Conservation (phyloP, 2,329 filamentous ascomycete genomes). For the Ophiocordyceps camponoti-rufipedis region DNA sequence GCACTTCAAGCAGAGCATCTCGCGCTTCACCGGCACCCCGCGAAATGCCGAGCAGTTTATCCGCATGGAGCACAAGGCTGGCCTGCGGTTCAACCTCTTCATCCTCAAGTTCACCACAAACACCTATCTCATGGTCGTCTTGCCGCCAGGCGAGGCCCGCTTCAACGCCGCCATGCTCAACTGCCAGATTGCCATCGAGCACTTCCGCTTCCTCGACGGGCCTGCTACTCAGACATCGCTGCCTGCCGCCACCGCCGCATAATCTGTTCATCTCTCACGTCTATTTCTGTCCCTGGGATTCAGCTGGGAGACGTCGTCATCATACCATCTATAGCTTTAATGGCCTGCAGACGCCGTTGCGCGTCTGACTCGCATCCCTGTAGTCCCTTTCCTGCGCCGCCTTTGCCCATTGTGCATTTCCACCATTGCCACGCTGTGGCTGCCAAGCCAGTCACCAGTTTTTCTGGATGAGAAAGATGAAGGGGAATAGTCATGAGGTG, state of each 20-base stretch:
- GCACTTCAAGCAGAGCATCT: constrained; percentile 79
- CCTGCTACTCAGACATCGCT: constrained; percentile 10
- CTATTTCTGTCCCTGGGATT: not conserved
- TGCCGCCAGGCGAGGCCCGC: constrained; percentile 77
- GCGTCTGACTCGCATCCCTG: not conserved
- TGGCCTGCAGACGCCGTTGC: not conserved
- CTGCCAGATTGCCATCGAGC: constrained; percentile 67
- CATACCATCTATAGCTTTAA: not conserved
- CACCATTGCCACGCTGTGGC: too few species aligned
- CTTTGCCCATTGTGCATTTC: too few species aligned
- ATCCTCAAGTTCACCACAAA: constrained; percentile 94
- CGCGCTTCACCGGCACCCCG: constrained; percentile 62
- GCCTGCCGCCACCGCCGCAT: constrained; percentile 9
- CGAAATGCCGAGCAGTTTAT: constrained; percentile 67
- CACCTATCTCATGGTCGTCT: constrained; percentile 83
- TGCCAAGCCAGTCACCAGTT: too few species aligned
- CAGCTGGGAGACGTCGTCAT: not conserved
- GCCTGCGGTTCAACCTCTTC: constrained; percentile 72
- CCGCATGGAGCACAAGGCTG: constrained; percentile 64
- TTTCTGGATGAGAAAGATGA: too few species aligned
- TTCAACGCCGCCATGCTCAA: constrained; percentile 87
- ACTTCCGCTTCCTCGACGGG: constrained; percentile 54
- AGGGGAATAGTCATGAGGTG: too few species aligned
- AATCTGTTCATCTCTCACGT: not conserved
- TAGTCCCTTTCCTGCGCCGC: too few species aligned